Base-by-base conservation (phyloP, 345 rosid genomes). In the Excoecaria agallocha region DNA sequence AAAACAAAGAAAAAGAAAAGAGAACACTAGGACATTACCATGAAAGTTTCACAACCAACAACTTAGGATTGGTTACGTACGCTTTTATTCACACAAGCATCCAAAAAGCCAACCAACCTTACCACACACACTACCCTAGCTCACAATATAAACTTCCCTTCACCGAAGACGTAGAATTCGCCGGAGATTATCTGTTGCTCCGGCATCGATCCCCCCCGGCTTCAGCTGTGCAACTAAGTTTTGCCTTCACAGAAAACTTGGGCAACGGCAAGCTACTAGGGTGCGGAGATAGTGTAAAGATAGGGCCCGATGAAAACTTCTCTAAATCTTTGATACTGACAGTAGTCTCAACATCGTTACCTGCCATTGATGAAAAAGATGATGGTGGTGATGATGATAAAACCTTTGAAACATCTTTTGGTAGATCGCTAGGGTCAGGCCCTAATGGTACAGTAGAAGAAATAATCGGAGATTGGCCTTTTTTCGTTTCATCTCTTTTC, bases 131-230 rank as follows among this genome's bases (percentile, higher is more conserved):
- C 58, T 55, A n/a, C 6, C 10, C 17, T 54, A 1, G 1, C 10
- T 43, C 7, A 43, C 48, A 6, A 62, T 15, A 0, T 49, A 61
- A 80, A 66, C 52, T 48, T 43, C 41, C 45, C 52, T 59, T 89
- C 87, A 90, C 66, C 79, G 86, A 82, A 92, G 87, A 75, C 88
- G 92, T 68, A 89, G 77, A 55, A 89, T 82, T 54, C 93, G 87
- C 50, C 91, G 87, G 86, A 83, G 91, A 71, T 80, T 78, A 69
- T 88, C 89, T 7, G 92, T 79, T 37, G 93, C 92, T 46, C 89
- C 90, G 54, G 79, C 77, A 8, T 83, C 91, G n/a, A 81, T 73
- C 2, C 79, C 88, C 88, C 1, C 85, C 86, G 4, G 79, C 83
- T 66, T 75, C 77, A 12, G 73, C 74, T 5, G 79, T 72, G 71